Conservation (phyloP, 345 rosid species). For the Hibiscus mutabilis region DNA sequence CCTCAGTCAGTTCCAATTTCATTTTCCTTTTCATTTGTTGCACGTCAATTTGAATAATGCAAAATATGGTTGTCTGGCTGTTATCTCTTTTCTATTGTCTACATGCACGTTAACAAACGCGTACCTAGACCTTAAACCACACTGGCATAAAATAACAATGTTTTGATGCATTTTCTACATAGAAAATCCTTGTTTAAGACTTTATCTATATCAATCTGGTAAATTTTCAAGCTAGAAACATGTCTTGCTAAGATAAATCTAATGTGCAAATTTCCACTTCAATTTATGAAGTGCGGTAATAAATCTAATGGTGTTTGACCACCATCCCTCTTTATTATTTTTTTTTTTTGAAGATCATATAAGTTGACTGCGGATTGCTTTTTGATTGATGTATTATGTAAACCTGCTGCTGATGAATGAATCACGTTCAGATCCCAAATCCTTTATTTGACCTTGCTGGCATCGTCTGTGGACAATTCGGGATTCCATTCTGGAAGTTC, state of each 20-base stretch:
- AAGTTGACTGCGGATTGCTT: neutral
- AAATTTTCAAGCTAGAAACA: neutral
- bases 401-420: neutral
- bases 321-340: neutral
- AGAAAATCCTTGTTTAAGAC: neutral
- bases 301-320: neutral
- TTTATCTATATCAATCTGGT: too few species aligned
- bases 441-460: constrained; percentile 99
- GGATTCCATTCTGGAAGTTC: constrained; percentile 86
- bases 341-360: neutral
- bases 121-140: neutral
- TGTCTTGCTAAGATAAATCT: neutral
- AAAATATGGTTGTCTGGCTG: neutral
- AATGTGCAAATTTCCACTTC: neutral
- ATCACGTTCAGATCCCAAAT: constrained; percentile 68
- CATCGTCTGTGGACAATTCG: constrained; percentile 98
- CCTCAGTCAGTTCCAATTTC: constrained; percentile 61
- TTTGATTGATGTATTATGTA: neutral
- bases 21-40: neutral
- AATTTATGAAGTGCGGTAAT: neutral
- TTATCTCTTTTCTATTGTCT: neutral
- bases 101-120: neutral
- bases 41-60: neutral
- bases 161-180: neutral
- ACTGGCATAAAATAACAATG: neutral